Base-by-base conservation (phyloP, 2,329 filamentous ascomycete genomes). In the Neonectria ditissima region DNA sequence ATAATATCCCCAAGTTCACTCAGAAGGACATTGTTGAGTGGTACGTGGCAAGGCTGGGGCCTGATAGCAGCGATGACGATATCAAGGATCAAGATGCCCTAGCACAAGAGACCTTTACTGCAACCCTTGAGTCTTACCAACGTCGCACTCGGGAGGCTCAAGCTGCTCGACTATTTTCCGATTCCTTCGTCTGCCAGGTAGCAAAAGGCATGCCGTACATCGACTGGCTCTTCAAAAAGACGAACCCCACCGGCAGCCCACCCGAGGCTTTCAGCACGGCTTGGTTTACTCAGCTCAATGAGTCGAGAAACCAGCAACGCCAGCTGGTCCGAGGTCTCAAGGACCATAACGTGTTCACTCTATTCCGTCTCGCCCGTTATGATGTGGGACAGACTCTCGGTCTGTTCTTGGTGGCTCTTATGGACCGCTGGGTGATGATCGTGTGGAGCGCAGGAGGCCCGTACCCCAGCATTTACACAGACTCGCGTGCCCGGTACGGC, bases 341-440 rank as follows among this genome's bases (percentile, higher is more conserved):
- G 18, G 63, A 69, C 11, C 67, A 69, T 26, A 67, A 55, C 13
- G 34, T 39, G 4, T 69, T 69, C 4, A 65, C 65, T 0, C 34
- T 69, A 0, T 69, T 68, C 37, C 67, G 67, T 11, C 58, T 66
- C 11, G 67, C 67, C 7, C 53, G 55, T 2, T 60, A 65, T 2
- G 67, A 69, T 18, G 60, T 69, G 18, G 67, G 67, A 5, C 67
- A 69, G 13, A 69, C 68, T 4, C 67, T 69, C 1, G 67, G 57
- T 2, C 20, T 69, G 4, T 69, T 69, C 30, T 18, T 69, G 5
- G 59, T 69, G 10, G 67, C 67, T 5, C 41, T 69, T 2, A 61
- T 69, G 66, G 67, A 69, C 34, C 67, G 67, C 3, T 69, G 67
- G 67, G 54, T 69, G 13, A 69, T 69, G 67, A 62, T 69, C 43